Evolutionary conservation across 371 early-diverging fungal species (phyloP).

Genomic region (Lichtheimia hyalospora): DNA sequence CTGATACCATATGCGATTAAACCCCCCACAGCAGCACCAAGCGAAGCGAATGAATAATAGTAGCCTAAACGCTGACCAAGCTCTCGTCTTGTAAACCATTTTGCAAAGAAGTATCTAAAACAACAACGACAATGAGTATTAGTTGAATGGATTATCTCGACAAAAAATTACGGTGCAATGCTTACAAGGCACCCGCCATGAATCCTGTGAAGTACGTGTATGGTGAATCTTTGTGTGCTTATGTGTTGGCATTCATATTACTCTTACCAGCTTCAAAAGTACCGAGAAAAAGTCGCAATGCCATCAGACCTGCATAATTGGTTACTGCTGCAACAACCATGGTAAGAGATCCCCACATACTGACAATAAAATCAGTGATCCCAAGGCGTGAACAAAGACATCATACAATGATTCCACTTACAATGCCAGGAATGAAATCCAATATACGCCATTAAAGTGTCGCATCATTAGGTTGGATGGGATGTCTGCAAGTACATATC

Average conservation of each 20-base stretch:
- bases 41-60: constrained; percentile 37
- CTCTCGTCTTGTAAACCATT: constrained; percentile 44
- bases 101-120: constrained; percentile 26
- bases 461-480: constrained; percentile 38
- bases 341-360: constrained; percentile 28
- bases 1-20: constrained; percentile 34
- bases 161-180: no score
- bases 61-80: constrained; percentile 37
- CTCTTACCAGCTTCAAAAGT: constrained; percentile 19
- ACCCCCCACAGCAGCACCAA: constrained; percentile 42
- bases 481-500: constrained; percentile 33
- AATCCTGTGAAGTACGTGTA: neutral
- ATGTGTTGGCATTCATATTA: neutral
- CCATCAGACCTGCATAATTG: constrained; percentile 4
- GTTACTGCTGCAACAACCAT: constrained; percentile 24
- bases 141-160: neutral
- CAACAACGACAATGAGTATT: neutral
- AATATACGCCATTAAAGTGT: constrained; percentile 16
- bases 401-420: constrained; percentile 7
- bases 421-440: constrained; percentile 25
- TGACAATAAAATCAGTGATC: constrained; percentile 1
- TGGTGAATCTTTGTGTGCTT: neutral
- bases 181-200: neutral
- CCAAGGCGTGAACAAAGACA: neutral
- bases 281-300: constrained; percentile 14